Evolutionary conservation across 1,139 yeast genomes (phyloP), one percentile per base, ranked within the genome.

Genomic region (Yamadazyma membranifaciens): DNA sequence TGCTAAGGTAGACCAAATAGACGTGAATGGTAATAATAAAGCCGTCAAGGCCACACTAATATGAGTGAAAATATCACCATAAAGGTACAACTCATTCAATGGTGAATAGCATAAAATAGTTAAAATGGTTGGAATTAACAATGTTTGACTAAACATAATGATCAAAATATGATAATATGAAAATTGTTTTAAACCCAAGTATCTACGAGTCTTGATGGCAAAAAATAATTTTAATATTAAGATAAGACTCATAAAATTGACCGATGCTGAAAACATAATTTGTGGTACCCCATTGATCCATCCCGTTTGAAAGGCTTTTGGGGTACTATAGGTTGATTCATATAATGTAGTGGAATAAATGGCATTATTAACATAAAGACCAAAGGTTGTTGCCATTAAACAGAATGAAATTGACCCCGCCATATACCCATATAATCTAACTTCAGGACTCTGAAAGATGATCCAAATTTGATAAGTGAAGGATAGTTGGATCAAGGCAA

Each of bases 1-100:
- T 2, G 80, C 73, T n/a, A 81, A 62, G 3, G 76, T 62, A 1
- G 96, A 95, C 97, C 97, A 89, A 73, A 88, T 75, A 0, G 96
- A 81, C 0, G 95, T 81, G 38, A 89, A 63, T 1, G 97, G 97
- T 41, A 89, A 67, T 7, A 89, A 83, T 27, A 87, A 56, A 0
- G 84, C 84, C 11, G 66, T 62, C 4, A 70, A 42, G 13, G 69
- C 49, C 14, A 60, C 44, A 38, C 67, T 59, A 10, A 66, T 46
- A 34, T 60, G 54, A 5, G 51, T 41, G 11, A 60, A 45, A 13
- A 51, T 47, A 14, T 60, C 53, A 33, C 42, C 44, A 27, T 44
- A 40, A 7, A 47, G 42, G 6, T 25, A 41, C 6, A 12, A 14
- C 1, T 25, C 26, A 5, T 44, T 40, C 14, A 52, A 42, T 16